These are phyloP conservation scores for Chaetomium globosum DNA, from an alignment of 2,329 filamentous ascomycete genomes.

Conservation along the genomic window DNA sequence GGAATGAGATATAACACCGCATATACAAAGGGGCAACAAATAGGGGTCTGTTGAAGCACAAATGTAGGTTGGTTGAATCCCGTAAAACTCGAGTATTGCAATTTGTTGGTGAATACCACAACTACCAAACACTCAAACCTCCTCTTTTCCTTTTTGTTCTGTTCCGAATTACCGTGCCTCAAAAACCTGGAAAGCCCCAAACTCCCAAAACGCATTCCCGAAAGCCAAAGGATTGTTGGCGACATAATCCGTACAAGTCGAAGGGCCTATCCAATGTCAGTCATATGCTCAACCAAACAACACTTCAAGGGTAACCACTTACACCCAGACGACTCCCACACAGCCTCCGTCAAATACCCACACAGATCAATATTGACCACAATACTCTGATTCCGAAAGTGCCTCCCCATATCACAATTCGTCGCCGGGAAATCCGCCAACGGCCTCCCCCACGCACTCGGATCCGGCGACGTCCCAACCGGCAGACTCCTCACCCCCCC, in stretches of 20 bases:
- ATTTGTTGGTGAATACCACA: not conserved
- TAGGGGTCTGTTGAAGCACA: not conserved
- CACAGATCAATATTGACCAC: constrained; percentile 68
- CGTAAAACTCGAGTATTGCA: not conserved
- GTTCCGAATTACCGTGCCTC: constrained; percentile 37
- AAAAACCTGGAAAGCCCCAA: constrained; percentile 63
- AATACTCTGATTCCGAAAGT: constrained; percentile 68
- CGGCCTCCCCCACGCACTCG: constrained; percentile 63
- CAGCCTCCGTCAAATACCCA: constrained; percentile 56
- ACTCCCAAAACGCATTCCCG: constrained; percentile 66
- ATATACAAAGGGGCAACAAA: not conserved
- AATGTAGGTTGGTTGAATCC: not conserved
- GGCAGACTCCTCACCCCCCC: constrained; percentile 47
- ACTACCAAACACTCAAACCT: not conserved
- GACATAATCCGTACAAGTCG: constrained; percentile 60
- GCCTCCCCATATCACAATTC: constrained; percentile 59
- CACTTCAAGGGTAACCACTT: constrained; percentile 3
- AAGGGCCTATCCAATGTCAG: constrained; percentile 47
- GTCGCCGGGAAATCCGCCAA: constrained; percentile 67
- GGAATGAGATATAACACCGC: constrained; percentile 9
- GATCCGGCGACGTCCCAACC: constrained; percentile 55
- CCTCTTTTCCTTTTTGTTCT: not conserved
- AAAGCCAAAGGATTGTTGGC: constrained; percentile 60
- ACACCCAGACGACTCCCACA: constrained; percentile 42
- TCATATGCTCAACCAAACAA: not conserved